Conservation (phyloP, 225 moss, liverwort and hornwort species). For the Rhytidiadelphus loreus region DNA sequence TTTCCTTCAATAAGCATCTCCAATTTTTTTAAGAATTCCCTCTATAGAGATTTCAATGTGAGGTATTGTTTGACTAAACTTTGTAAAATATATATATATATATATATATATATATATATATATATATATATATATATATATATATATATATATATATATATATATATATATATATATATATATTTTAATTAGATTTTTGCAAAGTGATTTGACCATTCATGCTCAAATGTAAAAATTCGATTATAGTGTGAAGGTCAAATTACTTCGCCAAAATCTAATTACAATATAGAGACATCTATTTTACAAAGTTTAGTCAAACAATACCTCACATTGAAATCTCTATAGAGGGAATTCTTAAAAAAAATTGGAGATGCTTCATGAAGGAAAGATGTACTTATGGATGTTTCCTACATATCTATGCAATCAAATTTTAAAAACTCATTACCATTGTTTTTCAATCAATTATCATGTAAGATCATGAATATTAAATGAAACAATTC, state of each 20-base stretch:
- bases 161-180: too few relatives aligned
- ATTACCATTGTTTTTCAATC: not conserved
- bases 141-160: not conserved
- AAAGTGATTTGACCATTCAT: not conserved
- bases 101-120: not conserved
- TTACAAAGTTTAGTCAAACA: not conserved
- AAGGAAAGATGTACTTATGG: accelerated
- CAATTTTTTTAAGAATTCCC: too few relatives aligned
- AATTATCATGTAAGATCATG: not conserved
- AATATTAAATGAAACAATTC: not conserved
- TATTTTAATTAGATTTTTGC: not conserved
- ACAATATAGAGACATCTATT: not conserved
- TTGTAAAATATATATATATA: not conserved
- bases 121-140: not conserved
- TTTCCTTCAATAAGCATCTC: not conserved
- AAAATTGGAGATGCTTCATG: not conserved
- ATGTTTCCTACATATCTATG: not conserved
- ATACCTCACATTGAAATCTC: not conserved
- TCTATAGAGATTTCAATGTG: not conserved
- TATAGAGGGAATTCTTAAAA: accelerated
- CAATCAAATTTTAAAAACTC: not conserved
- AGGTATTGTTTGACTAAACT: not conserved
- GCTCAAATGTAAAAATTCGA: not conserved
- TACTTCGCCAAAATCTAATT: not conserved
- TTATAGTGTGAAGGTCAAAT: accelerated